A percentile compares a stretch with the other conserved stretches of the same genome.
Conservation (phyloP, 225 moss, liverwort and hornwort species). For the Lunularia cruciata region DNA sequence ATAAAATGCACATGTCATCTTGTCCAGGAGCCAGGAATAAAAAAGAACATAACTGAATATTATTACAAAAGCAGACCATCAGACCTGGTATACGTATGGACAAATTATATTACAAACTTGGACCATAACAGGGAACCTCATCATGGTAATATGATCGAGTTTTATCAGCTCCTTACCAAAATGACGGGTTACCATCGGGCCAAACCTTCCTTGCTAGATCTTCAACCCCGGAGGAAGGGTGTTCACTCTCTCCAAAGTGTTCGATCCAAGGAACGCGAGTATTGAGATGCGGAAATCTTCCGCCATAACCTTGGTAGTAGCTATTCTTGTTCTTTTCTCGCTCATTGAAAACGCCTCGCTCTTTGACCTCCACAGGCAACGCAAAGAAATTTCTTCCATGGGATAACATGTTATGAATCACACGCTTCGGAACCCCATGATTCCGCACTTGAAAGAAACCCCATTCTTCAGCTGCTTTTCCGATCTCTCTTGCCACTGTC, state of each 20-base stretch:
- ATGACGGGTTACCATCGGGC: slow-evolving; percentile 19
- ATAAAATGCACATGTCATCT: too few species aligned
- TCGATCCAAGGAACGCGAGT: slow-evolving; percentile 14
- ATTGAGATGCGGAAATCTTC: background rate
- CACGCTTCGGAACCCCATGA: slow-evolving; percentile 16
- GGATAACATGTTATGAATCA: background rate
- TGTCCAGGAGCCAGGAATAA: too few species aligned
- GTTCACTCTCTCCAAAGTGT: slow-evolving; percentile 27
- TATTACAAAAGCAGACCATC: too few species aligned
- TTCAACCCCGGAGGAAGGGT: background rate
- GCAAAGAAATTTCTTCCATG: slow-evolving; percentile 26
- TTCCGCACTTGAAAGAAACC: slow-evolving; percentile 43
- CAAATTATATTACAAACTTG: too few species aligned
- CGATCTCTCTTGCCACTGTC: slow-evolving; percentile 15
- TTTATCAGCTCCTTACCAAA: slow-evolving; percentile 31
- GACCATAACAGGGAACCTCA: too few species aligned
- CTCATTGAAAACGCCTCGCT: background rate
- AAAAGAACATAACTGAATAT: too few species aligned
- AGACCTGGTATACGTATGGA: too few species aligned
- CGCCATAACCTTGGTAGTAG: slow-evolving; percentile 27
- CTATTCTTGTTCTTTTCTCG: background rate
- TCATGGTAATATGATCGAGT: too few species aligned
- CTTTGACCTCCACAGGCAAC: slow-evolving; percentile 27
- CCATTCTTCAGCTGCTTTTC: slow-evolving; percentile 24
- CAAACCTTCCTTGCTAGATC: slow-evolving; percentile 24